Evolutionary conservation across 768 basidiomycete species (phyloP).

Genomic region (Mycena leptocephala): DNA sequence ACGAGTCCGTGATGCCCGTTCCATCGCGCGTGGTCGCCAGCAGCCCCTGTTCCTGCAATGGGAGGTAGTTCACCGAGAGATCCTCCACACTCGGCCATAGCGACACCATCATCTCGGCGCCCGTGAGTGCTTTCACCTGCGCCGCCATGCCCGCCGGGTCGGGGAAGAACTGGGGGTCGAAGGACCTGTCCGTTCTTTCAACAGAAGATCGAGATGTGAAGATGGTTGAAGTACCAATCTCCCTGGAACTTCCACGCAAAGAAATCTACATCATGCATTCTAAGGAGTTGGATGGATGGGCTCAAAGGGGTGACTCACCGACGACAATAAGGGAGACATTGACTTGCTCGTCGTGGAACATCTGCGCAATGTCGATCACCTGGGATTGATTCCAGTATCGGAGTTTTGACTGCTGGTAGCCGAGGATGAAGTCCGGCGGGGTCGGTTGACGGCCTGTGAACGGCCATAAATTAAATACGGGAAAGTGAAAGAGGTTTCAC

Average conservation of each 20-base stretch:
- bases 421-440: conserved; percentile 54
- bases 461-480: background rate
- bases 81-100: conserved; percentile 58
- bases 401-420: conserved; percentile 57
- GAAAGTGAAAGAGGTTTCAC: background rate
- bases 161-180: conserved; percentile 53
- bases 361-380: conserved; percentile 51
- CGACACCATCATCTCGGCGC: conserved; percentile 58
- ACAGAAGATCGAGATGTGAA: background rate
- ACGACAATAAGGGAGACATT: conserved; percentile 55
- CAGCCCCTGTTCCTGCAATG: conserved; percentile 49
- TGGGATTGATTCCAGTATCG: conserved; percentile 55
- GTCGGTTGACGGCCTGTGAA: conserved; percentile 52
- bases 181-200: conserved; percentile 48
- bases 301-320: conserved; percentile 35
- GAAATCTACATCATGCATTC: conserved; percentile 44
- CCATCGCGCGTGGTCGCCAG: conserved; percentile 55
- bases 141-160: conserved; percentile 53
- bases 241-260: conserved; percentile 57
- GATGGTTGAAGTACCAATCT: conserved; percentile 46
- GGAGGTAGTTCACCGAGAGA: conserved; percentile 51
- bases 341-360: conserved; percentile 54
- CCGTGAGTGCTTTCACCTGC: conserved; percentile 52
- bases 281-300: background rate
- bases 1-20: conserved; percentile 53